Evolutionary conservation across 257 asterid species (phyloP).

Genomic region (Gardenia jasminoides): DNA sequence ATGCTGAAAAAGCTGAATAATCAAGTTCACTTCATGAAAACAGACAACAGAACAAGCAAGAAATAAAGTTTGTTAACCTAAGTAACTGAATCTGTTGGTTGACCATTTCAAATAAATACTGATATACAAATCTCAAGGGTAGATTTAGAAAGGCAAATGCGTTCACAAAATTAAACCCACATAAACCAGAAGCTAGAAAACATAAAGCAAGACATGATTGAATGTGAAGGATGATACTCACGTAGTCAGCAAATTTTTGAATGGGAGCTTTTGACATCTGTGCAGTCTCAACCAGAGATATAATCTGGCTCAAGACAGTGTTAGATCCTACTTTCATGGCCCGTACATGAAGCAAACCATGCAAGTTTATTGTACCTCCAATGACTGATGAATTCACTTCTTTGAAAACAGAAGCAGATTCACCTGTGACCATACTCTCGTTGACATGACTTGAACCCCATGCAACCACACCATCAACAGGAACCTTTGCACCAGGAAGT

Average conservation of each 20-base stretch:
- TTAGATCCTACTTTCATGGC: conserved; percentile 92
- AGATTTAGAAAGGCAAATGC: background rate
- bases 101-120: background rate
- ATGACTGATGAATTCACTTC: conserved; percentile 63
- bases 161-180: background rate
- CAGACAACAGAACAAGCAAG: background rate
- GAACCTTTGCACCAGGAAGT: conserved; percentile 89
- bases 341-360: conserved; percentile 82
- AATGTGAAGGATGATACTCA: conserved; percentile 40
- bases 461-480: conserved; percentile 87
- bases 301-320: conserved; percentile 95
- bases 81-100: background rate
- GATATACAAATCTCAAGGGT: no score
- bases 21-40: background rate
- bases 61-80: background rate
- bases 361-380: conserved; percentile 95
- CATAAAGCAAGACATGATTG: background rate
- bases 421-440: conserved; percentile 99
- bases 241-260: conserved; percentile 94
- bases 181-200: background rate
- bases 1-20: background rate
- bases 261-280: conserved; percentile 99
- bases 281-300: conserved; percentile 95
- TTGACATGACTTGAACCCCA: conserved; percentile 97
- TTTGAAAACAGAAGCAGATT: conserved; percentile 76